Evolutionary conservation across 257 asterid species (phyloP), one percentile per base, ranked within the genome.

Genomic region (Salvia splendens): DNA sequence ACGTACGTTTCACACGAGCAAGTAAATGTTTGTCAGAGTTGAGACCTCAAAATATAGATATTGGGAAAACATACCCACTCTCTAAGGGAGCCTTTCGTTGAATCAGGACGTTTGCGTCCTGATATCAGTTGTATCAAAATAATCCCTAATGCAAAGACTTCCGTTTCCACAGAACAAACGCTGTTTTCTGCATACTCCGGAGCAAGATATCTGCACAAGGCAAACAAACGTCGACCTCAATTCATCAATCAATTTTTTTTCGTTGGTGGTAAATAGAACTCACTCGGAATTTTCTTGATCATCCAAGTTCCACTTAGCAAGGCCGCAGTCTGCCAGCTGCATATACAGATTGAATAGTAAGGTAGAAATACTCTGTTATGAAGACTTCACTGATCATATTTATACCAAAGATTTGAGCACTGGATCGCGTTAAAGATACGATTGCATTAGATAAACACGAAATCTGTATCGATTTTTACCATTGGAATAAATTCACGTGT

Each of bases 181-280:
- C 86, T 88, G 6, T 80, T 81, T 71, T 84, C 92, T 36, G 81
- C 80, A 74, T 77, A 85, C 58, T 87, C 96, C 5, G 95, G 96
- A 38, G 96, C 95, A 16, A 80, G 83, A 81, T 87, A 82, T 71
- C 96, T 89, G 82, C 77, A 77, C 28, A 35, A 58, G 51, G 46
- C 5, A 56, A 74, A 51, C 50, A 57, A 54, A 33, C 12, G n/a
- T 64, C 17, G 3, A 57, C 11, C 68, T 54, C 72, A 32, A 11
- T 28, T 43, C 12, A 38, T 69, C 58, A 67, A 30, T 16, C 42
- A 10, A n/a, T n/a, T 14, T 51, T 8, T 56, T 41, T 20, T 1
- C 5, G 12, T 8, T 47, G 0, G 52, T 49, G 61, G 57, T 33
- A 12, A 24, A 50, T 12, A n/a, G 35, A 33, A 55, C 91, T 71